These are phyloP conservation scores for Globisporangium spinosum DNA, from an alignment of 352 stramenopile species.

Conservation along the genomic window DNA sequence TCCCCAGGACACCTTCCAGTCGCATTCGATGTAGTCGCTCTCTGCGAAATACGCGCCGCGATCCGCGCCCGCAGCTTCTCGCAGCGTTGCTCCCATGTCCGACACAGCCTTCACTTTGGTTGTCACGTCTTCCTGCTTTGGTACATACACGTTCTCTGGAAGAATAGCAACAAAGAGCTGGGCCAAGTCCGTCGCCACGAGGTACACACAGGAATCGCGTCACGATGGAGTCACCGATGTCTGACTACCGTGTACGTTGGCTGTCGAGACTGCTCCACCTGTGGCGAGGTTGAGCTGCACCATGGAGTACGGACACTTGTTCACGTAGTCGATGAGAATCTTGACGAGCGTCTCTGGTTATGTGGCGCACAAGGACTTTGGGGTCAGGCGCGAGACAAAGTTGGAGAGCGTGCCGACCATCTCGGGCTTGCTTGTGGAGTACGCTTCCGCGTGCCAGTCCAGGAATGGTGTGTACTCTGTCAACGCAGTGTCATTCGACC, in stretches of 20 bases:
- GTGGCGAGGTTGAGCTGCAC: slow-evolving; percentile 6
- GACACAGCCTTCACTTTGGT: slow-evolving; percentile 8
- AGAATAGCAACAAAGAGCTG: neutral
- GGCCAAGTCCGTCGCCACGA: slow-evolving; percentile 4
- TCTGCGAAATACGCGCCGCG: slow-evolving; percentile 10
- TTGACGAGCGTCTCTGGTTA: slow-evolving; percentile 4
- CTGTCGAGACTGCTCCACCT: slow-evolving; percentile 9
- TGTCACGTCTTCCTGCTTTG: neutral
- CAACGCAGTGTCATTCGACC: neutral
- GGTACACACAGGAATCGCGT: slow-evolving; percentile 9
- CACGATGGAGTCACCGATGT: slow-evolving; percentile 10
- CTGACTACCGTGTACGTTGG: neutral
- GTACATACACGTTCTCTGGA: neutral
- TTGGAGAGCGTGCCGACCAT: slow-evolving; percentile 4
- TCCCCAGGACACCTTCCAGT: slow-evolving; percentile 11
- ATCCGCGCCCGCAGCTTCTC: neutral
- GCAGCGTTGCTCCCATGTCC: neutral
- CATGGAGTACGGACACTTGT: neutral
- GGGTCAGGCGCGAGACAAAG: slow-evolving; percentile 2
- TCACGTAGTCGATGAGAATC: neutral
- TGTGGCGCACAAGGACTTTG: neutral
- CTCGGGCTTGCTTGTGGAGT: neutral
- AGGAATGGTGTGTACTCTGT: slow-evolving; percentile 2
- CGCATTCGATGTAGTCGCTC: slow-evolving; percentile 10
- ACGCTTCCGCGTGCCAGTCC: slow-evolving; percentile 1